Base-by-base conservation (phyloP, 768 basidiomycete genomes). In the Lyophyllum semitale region DNA sequence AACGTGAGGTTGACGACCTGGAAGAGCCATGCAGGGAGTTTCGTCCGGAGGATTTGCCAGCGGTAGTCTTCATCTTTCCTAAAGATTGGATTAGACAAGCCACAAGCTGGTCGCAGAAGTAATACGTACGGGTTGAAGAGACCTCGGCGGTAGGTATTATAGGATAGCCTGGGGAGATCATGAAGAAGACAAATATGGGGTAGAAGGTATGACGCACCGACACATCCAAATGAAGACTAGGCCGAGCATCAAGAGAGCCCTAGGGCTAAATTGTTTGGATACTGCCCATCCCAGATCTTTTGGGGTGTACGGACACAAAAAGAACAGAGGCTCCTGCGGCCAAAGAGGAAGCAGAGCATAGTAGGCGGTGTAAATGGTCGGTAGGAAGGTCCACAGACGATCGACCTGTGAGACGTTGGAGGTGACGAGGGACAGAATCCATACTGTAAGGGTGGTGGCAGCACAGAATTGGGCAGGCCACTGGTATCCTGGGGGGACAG, bases 31-130 rank as follows among this genome's bases (percentile, higher is more conserved):
- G 71, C 70, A 1, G 71, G 70, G 17, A 80, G 65, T 45, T 84
- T 77, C 37, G 73, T 68, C 38, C 95, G 84, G 13, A 97, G 77
- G 33, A 93, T 73, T 1, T 76, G 83, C 92, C 95, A 98, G 25
- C 96, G 88, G 65, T 98, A 98, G 69, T 97, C 95, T 69, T 96
- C 94, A 23, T 91, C 91, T 25, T 81, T 78, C 7, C 89, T 92
- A 54, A 25, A 33, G 55, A 4, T 53, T 6, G 22, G 11, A 42
- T 40, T 47, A 25, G 41, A 57, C 23, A 51, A 54, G 11, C 18
- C 13, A 27, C 37, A 27, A 38, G 20, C 8, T 38, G 44, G 20
- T 17, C 15, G 18, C 17, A 18, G 30, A 38, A 45, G 8, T 29
- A 18, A 23, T 3, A 70, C 85, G 53, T 62, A 91, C 89, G 87